Percentiles rank a stretch among this genome's conserved stretches.
These are phyloP conservation scores for Pleurotus sapidus DNA, from an alignment of 768 basidiomycete genomes.

Conservation along the genomic window DNA sequence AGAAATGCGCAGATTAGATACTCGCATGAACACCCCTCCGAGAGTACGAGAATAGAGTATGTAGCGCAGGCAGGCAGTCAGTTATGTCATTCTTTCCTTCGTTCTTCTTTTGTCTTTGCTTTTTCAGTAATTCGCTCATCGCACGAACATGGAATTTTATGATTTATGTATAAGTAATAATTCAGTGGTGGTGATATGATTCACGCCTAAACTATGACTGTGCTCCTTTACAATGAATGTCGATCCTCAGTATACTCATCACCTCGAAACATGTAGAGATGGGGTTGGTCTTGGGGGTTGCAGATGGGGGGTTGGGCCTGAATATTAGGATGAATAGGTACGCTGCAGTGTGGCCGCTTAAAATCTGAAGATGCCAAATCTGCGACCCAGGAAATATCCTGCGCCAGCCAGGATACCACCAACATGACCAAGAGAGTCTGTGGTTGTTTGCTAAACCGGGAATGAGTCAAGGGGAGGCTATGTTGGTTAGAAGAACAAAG, in stretches of 20 bases:
- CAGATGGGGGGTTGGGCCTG: not conserved
- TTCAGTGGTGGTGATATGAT: not conserved
- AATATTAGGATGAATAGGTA: no score
- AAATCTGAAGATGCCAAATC: slow-evolving; percentile 29
- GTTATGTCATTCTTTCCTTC: not conserved
- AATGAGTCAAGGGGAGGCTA: not conserved
- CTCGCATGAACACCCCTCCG: slow-evolving; percentile 72
- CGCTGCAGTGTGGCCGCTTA: not conserved
- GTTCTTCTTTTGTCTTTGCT: not conserved
- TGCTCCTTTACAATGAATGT: not conserved
- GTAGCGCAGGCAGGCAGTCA: not conserved
- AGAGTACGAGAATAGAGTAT: slow-evolving; percentile 17
- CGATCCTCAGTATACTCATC: no score
- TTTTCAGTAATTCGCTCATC: not conserved
- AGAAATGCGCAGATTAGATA: slow-evolving; percentile 79
- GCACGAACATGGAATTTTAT: not conserved
- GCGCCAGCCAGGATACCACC: slow-evolving; percentile 64
- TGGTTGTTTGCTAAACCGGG: slow-evolving; percentile 40
- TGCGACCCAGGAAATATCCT: slow-evolving; percentile 45
- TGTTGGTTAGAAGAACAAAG: not conserved
- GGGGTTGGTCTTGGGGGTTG: not conserved
- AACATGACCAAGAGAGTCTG: slow-evolving; percentile 66
- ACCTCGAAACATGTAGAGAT: no score
- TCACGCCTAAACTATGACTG: not conserved
- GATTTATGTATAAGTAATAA: not conserved